These are phyloP conservation scores for Mucor mucedo DNA, from an alignment of 371 early-diverging fungal genomes.

Conservation along the genomic window DNA sequence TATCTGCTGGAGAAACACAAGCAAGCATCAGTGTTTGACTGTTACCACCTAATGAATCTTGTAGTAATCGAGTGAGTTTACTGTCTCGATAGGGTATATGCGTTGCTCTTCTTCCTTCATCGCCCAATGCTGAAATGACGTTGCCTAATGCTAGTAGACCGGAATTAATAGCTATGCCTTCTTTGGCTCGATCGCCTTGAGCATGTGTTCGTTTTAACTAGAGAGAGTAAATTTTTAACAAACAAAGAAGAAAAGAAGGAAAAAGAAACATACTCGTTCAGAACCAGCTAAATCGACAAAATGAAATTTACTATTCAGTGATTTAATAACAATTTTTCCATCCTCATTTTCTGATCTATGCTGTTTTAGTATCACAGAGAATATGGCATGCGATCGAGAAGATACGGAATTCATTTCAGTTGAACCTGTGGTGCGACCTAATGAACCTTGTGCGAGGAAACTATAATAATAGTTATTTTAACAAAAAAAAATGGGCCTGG, in stretches of 20 bases:
- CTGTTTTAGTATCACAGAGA: conserved; percentile 86
- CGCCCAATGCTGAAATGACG: conserved; percentile 95
- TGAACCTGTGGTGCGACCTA: conserved; percentile 85
- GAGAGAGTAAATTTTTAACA: background rate
- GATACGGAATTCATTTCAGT: conserved; percentile 97
- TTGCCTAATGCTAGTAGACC: conserved; percentile 97
- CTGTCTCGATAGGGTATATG: conserved; percentile 97
- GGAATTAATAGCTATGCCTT: conserved; percentile 97
- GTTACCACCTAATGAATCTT: conserved; percentile 95
- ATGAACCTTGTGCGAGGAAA: conserved; percentile 72
- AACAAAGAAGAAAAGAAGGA: background rate
- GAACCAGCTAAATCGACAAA: conserved; percentile 99
- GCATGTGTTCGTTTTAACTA: conserved; percentile 91
- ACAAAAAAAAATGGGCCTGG: conserved; percentile 1
- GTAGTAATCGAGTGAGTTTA: conserved; percentile 96
- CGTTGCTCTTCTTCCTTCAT: conserved; percentile 63
- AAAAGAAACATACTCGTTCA: conserved; percentile 69
- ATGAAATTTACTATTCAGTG: conserved; percentile 78
- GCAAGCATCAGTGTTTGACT: conserved; percentile 91
- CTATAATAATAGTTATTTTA: conserved; percentile 5
- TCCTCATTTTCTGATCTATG: conserved; percentile 51
- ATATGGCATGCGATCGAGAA: conserved; percentile 96
- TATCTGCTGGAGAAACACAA: conserved; percentile 82
- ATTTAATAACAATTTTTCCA: conserved; percentile 23
- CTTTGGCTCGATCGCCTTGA: conserved; percentile 91